Evolutionary conservation across 441 rosid species (phyloP).

Genomic region (Manihot esculenta): DNA sequence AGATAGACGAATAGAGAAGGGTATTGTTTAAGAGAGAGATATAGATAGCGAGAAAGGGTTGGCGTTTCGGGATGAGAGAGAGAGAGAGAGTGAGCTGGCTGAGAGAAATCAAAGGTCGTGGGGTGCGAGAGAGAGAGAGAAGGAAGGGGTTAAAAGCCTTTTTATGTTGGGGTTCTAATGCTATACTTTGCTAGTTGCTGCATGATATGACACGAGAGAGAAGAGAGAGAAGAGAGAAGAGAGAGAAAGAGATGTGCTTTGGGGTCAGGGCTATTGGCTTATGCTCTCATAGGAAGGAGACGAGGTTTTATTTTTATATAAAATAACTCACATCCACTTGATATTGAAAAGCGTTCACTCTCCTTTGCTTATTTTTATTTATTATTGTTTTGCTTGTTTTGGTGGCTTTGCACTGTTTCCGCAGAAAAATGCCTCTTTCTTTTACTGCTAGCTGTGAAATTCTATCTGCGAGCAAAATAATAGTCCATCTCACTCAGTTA

Average conservation of each 20-base stretch:
- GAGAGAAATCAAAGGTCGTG: conserved; percentile 42
- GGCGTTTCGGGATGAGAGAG: conserved; percentile 16
- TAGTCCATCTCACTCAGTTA: not conserved
- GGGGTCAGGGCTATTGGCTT: conserved; percentile 32
- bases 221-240: conserved; percentile 2
- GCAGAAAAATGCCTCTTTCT: not conserved
- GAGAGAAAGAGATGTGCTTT: conserved; percentile 21
- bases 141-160: conserved; percentile 14
- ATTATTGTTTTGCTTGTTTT: not conserved
- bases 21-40: conserved; percentile 18
- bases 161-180: conserved; percentile 24
- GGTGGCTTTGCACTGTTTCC: conserved; percentile 26
- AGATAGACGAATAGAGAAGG: conserved; percentile 31
- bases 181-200: conserved; percentile 29
- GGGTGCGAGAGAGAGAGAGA: conserved; percentile 26
- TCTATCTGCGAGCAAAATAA: not conserved
- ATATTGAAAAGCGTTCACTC: conserved; percentile 21
- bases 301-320: conserved; percentile 32
- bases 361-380: not conserved
- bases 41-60: conserved; percentile 14
- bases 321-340: not conserved
- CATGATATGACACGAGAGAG: conserved; percentile 68
- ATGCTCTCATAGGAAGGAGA: conserved; percentile 33
- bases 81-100: conserved; percentile 54
- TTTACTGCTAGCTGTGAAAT: not conserved